These are phyloP conservation scores for Eucalyptus polyanthemos DNA, from an alignment of 345 rosid genomes.

Conservation along the genomic window DNA sequence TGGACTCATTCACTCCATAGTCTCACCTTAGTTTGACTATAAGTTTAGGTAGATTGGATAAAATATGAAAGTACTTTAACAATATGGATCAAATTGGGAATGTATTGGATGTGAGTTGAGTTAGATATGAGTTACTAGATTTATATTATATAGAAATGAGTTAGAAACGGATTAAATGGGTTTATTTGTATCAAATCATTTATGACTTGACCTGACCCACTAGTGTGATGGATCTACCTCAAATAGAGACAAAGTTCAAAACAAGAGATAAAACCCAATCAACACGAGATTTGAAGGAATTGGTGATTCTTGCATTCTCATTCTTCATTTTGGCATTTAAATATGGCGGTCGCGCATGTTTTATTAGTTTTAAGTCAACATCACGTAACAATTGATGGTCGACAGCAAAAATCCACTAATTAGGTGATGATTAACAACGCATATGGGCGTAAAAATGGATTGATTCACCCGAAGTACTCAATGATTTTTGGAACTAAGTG, in stretches of 20 bases:
- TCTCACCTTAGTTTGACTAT: too few species aligned
- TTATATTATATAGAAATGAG: too few species aligned
- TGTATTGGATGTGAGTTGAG: too few species aligned
- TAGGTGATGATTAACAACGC: background rate
- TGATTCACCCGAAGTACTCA: background rate
- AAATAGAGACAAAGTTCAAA: background rate
- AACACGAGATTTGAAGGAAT: background rate
- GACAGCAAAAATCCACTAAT: background rate
- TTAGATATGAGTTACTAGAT: too few species aligned
- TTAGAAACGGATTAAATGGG: too few species aligned
- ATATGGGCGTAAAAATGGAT: background rate
- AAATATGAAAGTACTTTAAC: too few species aligned
- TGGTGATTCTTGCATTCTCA: background rate
- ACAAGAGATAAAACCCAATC: background rate
- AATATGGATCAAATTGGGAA: too few species aligned
- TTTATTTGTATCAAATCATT: too few species aligned
- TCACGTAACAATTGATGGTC: background rate
- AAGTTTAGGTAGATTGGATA: too few species aligned
- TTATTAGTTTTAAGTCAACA: background rate
- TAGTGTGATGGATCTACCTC: background rate
- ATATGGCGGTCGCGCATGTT: background rate
- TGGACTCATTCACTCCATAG: too few species aligned
- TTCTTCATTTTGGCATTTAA: background rate
- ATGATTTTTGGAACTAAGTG: background rate
- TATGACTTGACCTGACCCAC: too few species aligned